phyloP scores from a whole-genome alignment of 179 eudicot genomes.

The Heliamphora pulchella region DNA sequence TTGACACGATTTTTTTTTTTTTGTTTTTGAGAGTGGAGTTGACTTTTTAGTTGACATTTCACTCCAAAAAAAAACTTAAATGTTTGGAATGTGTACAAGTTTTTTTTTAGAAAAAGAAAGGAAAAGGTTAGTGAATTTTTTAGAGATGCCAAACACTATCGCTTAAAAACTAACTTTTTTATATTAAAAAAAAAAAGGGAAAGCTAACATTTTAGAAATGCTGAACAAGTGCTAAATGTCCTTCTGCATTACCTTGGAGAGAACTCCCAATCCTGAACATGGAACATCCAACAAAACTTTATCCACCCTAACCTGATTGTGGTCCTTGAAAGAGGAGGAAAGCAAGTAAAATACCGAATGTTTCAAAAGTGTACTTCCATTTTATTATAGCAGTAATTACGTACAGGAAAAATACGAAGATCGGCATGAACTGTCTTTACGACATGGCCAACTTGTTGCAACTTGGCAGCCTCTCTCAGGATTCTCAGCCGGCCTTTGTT shows the following conservation, averaged over 20 bases:
- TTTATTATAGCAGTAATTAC: constrained; percentile 17
- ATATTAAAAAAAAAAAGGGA: no score
- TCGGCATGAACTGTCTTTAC: constrained; percentile 66
- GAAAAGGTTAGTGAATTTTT: no score
- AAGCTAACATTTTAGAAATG: no score
- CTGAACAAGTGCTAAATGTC: no score
- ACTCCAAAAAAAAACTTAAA: no score
- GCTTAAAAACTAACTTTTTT: no score
- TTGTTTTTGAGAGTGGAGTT: no score
- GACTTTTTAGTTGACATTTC: no score
- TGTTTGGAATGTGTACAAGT: no score
- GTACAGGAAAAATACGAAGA: constrained; percentile 69
- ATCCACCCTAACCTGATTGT: constrained; percentile 33
- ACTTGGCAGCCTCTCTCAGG: constrained; percentile 75
- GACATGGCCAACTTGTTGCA: constrained; percentile 57
- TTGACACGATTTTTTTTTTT: no score
- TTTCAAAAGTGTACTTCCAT: background rate
- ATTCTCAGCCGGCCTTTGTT: constrained; percentile 86
- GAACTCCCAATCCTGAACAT: constrained; percentile 95
- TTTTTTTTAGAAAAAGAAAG: no score
- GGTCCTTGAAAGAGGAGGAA: constrained; percentile 31
- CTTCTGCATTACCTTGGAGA: constrained; percentile 63
- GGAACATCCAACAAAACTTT: constrained; percentile 95
- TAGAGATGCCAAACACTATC: no score
- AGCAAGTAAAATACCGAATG: constrained; percentile 4